Conservation (phyloP, 768 basidiomycete genomes). For the Leucocoprinus birnbaumii region DNA sequence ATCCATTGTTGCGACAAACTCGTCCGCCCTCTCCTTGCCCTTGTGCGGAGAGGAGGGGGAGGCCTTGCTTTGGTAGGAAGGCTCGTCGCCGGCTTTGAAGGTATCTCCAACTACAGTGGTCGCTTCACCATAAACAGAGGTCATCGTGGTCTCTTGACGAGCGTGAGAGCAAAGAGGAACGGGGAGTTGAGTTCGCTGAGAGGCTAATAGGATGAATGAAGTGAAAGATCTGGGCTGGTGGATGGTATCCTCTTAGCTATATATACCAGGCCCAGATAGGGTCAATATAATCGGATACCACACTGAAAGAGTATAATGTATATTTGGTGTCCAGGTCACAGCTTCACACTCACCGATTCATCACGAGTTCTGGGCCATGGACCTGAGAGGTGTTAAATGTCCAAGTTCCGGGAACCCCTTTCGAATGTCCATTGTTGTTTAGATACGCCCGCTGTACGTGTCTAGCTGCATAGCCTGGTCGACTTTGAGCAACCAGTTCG, state of each 20-base stretch:
- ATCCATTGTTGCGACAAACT: conserved; percentile 46
- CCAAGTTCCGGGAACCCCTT: too few species aligned
- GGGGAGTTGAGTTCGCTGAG: background rate
- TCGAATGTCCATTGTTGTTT: too few species aligned
- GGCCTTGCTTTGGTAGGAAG: conserved; percentile 8
- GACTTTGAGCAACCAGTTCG: too few species aligned
- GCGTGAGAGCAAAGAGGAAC: background rate
- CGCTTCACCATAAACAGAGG: conserved; percentile 38
- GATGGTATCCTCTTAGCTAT: background rate
- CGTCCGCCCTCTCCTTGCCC: conserved; percentile 19
- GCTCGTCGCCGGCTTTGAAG: conserved; percentile 22
- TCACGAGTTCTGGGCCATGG: too few species aligned
- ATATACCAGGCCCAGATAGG: background rate
- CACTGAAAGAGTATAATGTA: too few species aligned
- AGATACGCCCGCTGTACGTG: too few species aligned
- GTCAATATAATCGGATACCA: too few species aligned
- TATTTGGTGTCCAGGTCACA: too few species aligned
- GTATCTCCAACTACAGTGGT: conserved; percentile 43
- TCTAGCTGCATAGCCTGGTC: too few species aligned
- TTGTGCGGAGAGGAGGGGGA: conserved; percentile 6
- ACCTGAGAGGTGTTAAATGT: too few species aligned
- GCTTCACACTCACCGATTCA: too few species aligned
- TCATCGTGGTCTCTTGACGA: conserved; percentile 19
- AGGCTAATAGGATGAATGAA: background rate
- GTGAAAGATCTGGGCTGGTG: background rate